Percentiles rank a stretch among this genome's conserved stretches.
Conservation (phyloP, 1,284 basidiomycete genomes). For the Peniophora sp. region DNA sequence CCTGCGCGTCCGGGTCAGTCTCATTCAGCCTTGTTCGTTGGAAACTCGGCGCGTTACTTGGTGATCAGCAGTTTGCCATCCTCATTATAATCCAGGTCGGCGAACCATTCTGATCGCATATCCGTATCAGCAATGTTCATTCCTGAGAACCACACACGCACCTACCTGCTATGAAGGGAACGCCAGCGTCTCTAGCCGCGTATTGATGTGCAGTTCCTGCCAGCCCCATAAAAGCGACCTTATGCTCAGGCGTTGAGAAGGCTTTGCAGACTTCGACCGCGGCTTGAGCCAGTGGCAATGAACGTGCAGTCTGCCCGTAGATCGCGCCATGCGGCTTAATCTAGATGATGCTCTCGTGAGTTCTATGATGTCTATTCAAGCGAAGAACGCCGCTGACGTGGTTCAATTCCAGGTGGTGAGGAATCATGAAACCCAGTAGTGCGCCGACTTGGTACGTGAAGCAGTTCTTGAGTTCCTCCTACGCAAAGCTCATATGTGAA, state of each 20-base stretch:
- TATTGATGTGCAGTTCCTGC: slow-evolving; percentile 51
- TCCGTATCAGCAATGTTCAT: no score
- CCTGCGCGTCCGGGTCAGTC: no score
- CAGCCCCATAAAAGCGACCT: slow-evolving; percentile 49
- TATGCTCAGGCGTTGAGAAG: slow-evolving; percentile 21
- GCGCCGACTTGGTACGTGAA: slow-evolving; percentile 60
- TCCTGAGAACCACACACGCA: no score
- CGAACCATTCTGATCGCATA: slow-evolving; percentile 45
- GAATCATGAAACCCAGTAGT: slow-evolving; percentile 44
- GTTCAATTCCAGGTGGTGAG: slow-evolving; percentile 38
- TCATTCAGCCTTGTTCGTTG: no score
- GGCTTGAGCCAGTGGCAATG: slow-evolving; percentile 42
- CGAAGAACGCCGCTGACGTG: slow-evolving; percentile 30
- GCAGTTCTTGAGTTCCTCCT: slow-evolving; percentile 51
- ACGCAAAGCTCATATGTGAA: not conserved
- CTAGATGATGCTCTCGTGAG: slow-evolving; percentile 7
- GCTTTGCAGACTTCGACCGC: slow-evolving; percentile 41
- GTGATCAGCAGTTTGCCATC: slow-evolving; percentile 51
- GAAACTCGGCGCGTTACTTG: slow-evolving; percentile 34
- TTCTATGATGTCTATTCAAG: not conserved
- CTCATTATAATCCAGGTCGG: slow-evolving; percentile 48
- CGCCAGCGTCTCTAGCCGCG: slow-evolving; percentile 41
- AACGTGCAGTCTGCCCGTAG: slow-evolving; percentile 47
- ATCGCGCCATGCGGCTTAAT: slow-evolving; percentile 52
- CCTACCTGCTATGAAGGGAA: slow-evolving; percentile 52